Base-by-base conservation (phyloP, 2,329 filamentous ascomycete genomes). In the Elsinoe fawcettii region DNA sequence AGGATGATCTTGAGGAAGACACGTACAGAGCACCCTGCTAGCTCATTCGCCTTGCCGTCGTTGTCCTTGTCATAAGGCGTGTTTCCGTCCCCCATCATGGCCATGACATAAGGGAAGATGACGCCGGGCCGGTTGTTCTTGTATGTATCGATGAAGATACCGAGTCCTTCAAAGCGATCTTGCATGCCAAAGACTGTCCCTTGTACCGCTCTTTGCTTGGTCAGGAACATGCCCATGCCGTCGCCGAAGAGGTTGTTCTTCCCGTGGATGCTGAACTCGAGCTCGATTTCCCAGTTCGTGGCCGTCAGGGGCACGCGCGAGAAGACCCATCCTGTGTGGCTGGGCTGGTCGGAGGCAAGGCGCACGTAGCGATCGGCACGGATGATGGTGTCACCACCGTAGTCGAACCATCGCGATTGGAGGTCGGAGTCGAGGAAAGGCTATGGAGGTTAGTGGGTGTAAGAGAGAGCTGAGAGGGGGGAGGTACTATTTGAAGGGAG, bases 371-470 rank as follows among this genome's bases (percentile, higher is more conserved):
- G 79, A 68, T 87, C 84, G 61, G 83, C 80, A 63, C 84, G 79
- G 67, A 96, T 81, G 66, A 99, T 86, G 39, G 92, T 90, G 75
- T 96, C 90, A 69, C 92, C 93, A 70, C 93, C 93, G 81, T 95
- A 99, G 76, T 99, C 93, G 75, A 92, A 99, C 92, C 93, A 99
- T 70, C 93, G 86, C 76, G 89, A 96, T 76, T 95, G 88, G 86
- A 97, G 91, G 73, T 97, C 93, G 60, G 90, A 93, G 75, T 99
- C 93, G 66, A 99, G 84, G 75, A 96, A 99, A 61, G 93, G 93
- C 87, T 96, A 69, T 20, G 14, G 46, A 12, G 34, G 30, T 36
- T 23, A 34, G 32, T 53, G 14, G 16, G 25, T 30, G 41, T 23
- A 22, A 18, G 30, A 51, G 20, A 22, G 23, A 8, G 39, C 55